Percentiles rank a stretch among this genome's conserved stretches.
phyloP scores from a whole-genome alignment of 2,329 filamentous ascomycete species.

The Colletotrichum sp. region DNA sequence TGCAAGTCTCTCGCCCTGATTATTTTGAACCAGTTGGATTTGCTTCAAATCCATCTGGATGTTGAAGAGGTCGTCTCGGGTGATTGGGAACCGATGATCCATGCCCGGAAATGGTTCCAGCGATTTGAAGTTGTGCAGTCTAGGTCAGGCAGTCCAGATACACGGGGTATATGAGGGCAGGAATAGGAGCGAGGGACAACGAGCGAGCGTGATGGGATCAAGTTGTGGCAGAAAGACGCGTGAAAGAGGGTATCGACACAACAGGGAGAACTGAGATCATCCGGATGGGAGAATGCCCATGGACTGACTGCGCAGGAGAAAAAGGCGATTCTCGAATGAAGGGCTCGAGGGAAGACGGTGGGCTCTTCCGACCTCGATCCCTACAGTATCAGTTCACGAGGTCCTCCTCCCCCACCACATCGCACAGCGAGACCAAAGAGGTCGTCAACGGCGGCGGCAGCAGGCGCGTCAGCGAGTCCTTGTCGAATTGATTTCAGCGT shows the following conservation, averaged over 20 bases:
- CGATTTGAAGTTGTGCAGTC: slow-evolving; percentile 18
- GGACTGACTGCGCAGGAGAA: background rate
- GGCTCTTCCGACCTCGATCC: slow-evolving; percentile 36
- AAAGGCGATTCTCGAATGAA: background rate
- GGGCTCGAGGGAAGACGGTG: slow-evolving; percentile 12
- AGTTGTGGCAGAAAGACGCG: background rate
- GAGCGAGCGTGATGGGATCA: slow-evolving; percentile 6
- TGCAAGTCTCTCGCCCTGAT: slow-evolving; percentile 66
- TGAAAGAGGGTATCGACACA: background rate
- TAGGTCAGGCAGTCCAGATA: background rate
- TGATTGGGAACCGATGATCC: slow-evolving; percentile 66
- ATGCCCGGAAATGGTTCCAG: slow-evolving; percentile 48
- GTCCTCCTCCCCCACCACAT: slow-evolving; percentile 50
- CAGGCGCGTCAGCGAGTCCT: slow-evolving; percentile 22
- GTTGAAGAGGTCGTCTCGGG: slow-evolving; percentile 70
- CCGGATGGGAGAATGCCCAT: background rate
- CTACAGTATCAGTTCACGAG: slow-evolving; percentile 38
- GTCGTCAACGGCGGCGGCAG: slow-evolving; percentile 15
- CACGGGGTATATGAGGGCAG: background rate
- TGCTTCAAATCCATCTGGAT: slow-evolving; percentile 75
- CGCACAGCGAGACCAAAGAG: slow-evolving; percentile 38
- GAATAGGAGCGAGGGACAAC: background rate
- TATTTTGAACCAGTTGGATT: slow-evolving; percentile 66
- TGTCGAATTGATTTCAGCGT: background rate
- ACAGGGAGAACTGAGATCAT: background rate